These are phyloP conservation scores for Keithomyces neogunnii DNA, from an alignment of 2,329 filamentous ascomycete species.

Conservation along the genomic window DNA sequence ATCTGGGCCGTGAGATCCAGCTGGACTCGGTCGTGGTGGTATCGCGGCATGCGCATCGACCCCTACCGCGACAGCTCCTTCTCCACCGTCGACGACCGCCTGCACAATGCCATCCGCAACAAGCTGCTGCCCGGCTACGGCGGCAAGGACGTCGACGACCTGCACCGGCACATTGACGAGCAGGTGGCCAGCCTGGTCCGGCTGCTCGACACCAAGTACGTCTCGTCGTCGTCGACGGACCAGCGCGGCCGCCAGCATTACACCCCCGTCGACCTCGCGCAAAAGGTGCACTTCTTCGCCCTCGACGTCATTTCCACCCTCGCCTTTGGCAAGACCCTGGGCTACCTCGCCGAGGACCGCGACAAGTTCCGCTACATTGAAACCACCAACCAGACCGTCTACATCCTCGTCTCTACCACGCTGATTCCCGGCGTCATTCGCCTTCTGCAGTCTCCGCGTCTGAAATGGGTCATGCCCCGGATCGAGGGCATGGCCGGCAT, in stretches of 20 bases:
- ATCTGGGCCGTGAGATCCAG: constrained; percentile 1
- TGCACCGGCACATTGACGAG: neutral
- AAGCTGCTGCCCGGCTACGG: constrained; percentile 1
- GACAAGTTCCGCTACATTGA: constrained; percentile 3
- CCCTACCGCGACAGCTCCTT: constrained; percentile 3
- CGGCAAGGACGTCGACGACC: constrained; percentile 1
- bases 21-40: neutral
- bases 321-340: neutral
- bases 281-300: constrained; percentile 1
- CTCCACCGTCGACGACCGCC: constrained; percentile 1
- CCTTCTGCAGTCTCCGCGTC: neutral
- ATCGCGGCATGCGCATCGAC: constrained; percentile 2
- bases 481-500: constrained; percentile 7
- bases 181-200: neutral
- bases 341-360: neutral
- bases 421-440: neutral
- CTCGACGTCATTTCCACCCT: constrained; percentile 2
- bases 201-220: neutral
- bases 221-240: neutral
- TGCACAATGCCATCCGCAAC: neutral
- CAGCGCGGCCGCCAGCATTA: neutral
- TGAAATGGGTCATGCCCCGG: constrained; percentile 2
- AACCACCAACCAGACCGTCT: neutral
- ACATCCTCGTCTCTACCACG: neutral
- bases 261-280: neutral